Percentiles rank a stretch among this genome's conserved stretches.
Conservation (phyloP, 2,329 filamentous ascomycete genomes). For the Aspergillus sp. region DNA sequence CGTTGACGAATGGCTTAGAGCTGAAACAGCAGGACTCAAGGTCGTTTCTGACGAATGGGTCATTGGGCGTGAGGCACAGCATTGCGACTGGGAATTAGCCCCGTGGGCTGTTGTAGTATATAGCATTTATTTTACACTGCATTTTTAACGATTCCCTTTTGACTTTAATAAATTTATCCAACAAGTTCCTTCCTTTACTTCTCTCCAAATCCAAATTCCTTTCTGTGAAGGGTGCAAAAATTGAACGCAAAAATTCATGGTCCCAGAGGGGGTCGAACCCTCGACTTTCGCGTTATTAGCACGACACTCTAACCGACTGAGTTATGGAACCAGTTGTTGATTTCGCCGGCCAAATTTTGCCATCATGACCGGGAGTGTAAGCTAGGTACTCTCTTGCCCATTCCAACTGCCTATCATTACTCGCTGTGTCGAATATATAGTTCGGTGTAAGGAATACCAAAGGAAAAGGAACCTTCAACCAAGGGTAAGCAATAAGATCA, state of each 20-base stretch:
- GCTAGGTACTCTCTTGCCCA: no score
- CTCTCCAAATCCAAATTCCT: background rate
- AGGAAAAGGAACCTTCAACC: no score
- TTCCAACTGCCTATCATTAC: no score
- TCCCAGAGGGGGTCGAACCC: background rate
- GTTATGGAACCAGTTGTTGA: background rate
- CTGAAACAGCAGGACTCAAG: conserved; percentile 7
- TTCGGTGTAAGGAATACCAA: no score
- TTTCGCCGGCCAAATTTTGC: background rate
- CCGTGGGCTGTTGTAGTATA: no score
- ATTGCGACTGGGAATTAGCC: conserved; percentile 11
- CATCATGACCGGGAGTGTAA: background rate
- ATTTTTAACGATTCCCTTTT: background rate
- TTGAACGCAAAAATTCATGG: background rate
- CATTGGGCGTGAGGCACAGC: conserved; percentile 7
- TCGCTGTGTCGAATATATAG: no score
- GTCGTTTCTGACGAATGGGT: conserved; percentile 11
- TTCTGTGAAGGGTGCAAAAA: no score
- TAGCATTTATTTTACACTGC: no score
- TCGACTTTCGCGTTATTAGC: background rate
- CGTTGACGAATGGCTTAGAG: background rate
- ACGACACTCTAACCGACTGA: background rate
- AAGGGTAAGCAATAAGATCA: no score
- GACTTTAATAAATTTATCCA: background rate
- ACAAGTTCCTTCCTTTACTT: background rate